These are phyloP conservation scores for Boletus mariae DNA, from an alignment of 1,284 basidiomycete species.

Conservation along the genomic window DNA sequence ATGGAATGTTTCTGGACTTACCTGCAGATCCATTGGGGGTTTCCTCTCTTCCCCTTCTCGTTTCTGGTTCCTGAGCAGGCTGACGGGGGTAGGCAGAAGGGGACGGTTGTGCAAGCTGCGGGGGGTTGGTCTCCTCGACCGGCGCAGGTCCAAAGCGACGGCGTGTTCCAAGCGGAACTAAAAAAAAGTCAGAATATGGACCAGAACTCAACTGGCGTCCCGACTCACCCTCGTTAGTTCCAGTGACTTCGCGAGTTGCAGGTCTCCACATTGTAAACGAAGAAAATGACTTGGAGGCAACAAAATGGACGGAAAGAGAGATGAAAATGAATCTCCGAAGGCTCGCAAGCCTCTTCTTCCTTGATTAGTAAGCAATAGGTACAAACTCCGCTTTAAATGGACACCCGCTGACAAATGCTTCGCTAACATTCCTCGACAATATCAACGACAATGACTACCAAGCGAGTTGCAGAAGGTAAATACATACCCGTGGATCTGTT, in stretches of 20 bases:
- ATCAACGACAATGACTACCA: constrained; percentile 23
- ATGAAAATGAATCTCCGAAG: constrained; percentile 36
- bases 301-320: constrained; percentile 21
- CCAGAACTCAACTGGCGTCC: constrained; percentile 13
- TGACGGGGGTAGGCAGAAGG: constrained; percentile 78
- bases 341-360: constrained; percentile 5
- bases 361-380: constrained; percentile 17
- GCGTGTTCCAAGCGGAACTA: constrained; percentile 77
- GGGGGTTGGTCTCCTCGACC: constrained; percentile 66
- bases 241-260: constrained; percentile 77
- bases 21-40: constrained; percentile 56
- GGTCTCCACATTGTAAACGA: constrained; percentile 76
- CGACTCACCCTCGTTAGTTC: constrained; percentile 73
- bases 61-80: constrained; percentile 51
- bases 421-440: not conserved
- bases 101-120: constrained; percentile 80
- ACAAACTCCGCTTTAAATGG: constrained; percentile 34
- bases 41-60: constrained; percentile 58
- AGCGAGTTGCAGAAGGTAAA: constrained; percentile 30
- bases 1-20: constrained; percentile 41
- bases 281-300: constrained; percentile 19
- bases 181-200: constrained; percentile 7
- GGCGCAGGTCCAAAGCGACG: constrained; percentile 87
- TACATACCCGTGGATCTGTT: not conserved
- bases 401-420: constrained; percentile 27